A percentile compares a stretch with the other conserved stretches of the same genome.
Conservation (phyloP, 1,284 basidiomycete species). For the Sanghuangporus baumii region DNA sequence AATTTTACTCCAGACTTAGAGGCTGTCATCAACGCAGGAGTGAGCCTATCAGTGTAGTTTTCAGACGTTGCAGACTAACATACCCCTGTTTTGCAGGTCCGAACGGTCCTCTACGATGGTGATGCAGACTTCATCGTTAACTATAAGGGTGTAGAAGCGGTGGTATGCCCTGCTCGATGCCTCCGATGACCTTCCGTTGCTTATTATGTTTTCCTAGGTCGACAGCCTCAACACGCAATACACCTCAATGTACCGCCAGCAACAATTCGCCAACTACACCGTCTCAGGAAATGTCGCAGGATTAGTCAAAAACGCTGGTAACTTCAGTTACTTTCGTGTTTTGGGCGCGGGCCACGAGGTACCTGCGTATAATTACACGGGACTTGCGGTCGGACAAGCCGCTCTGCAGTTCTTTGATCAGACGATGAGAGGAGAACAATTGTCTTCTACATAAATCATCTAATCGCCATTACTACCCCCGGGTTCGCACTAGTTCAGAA, state of each 20-base stretch:
- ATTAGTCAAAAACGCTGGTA: slow-evolving; percentile 54
- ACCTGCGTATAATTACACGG: slow-evolving; percentile 35
- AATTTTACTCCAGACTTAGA: slow-evolving; percentile 50
- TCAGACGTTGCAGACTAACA: background rate
- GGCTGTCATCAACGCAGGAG: slow-evolving; percentile 54
- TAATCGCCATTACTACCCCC: too few relatives aligned
- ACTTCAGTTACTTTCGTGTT: slow-evolving; percentile 53
- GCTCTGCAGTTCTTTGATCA: slow-evolving; percentile 29
- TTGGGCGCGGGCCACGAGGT: slow-evolving; percentile 48
- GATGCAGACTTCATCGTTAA: slow-evolving; percentile 52
- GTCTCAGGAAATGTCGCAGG: slow-evolving; percentile 46
- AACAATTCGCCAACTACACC: slow-evolving; percentile 42
- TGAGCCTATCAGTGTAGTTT: slow-evolving; percentile 25
- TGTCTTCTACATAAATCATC: slow-evolving; percentile 5
- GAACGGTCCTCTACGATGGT: slow-evolving; percentile 16
- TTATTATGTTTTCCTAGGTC: slow-evolving; percentile 27
- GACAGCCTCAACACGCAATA: slow-evolving; percentile 38
- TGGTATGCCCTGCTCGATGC: slow-evolving; percentile 35
- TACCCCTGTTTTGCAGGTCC: slow-evolving; percentile 1
- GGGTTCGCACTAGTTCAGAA: too few relatives aligned
- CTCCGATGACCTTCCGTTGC: slow-evolving; percentile 21
- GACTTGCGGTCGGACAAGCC: slow-evolving; percentile 25
- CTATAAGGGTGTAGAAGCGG: slow-evolving; percentile 53
- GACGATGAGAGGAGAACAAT: slow-evolving; percentile 22
- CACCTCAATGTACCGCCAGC: slow-evolving; percentile 31